Conservation (phyloP, 305 asterid species). For the Petunia hybrid region DNA sequence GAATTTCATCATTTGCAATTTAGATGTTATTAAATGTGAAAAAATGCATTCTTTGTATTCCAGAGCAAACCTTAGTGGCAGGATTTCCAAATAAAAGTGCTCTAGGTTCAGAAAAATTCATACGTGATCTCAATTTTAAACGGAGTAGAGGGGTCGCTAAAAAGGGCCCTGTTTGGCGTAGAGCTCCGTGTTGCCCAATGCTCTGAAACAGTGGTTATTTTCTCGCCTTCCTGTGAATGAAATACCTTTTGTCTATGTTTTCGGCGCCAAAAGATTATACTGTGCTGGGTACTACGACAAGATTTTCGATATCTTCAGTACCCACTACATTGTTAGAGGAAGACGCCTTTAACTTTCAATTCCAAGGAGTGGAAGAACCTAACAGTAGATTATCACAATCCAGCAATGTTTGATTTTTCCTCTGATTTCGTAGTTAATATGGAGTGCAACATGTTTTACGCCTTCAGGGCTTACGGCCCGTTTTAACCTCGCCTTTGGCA, state of each 20-base stretch:
- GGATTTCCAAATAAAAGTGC: neutral
- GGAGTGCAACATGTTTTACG: no score
- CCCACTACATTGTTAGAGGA: neutral
- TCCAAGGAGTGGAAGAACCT: neutral
- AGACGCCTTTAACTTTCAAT: neutral
- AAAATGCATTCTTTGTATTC: neutral
- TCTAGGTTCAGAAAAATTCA: neutral
- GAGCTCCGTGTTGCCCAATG: conserved; percentile 8
- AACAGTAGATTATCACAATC: conserved; percentile 14
- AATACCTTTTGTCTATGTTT: neutral
- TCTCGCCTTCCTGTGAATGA: neutral
- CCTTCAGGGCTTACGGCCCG: no score
- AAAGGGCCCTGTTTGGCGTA: neutral
- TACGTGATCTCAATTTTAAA: neutral
- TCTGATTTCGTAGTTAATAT: conserved; percentile 17
- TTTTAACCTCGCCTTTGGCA: no score
- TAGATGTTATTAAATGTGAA: neutral
- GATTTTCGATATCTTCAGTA: no score
- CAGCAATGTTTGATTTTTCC: neutral
- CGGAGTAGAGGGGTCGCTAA: neutral
- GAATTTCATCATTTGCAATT: neutral
- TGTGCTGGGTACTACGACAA: neutral
- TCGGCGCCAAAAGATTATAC: neutral
- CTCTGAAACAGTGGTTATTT: neutral
- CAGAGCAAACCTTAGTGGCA: neutral